Percentiles rank a stretch among this genome's conserved stretches.
Conservation (phyloP, 148 eudicot genomes). For the Suaeda aralocaspica region DNA sequence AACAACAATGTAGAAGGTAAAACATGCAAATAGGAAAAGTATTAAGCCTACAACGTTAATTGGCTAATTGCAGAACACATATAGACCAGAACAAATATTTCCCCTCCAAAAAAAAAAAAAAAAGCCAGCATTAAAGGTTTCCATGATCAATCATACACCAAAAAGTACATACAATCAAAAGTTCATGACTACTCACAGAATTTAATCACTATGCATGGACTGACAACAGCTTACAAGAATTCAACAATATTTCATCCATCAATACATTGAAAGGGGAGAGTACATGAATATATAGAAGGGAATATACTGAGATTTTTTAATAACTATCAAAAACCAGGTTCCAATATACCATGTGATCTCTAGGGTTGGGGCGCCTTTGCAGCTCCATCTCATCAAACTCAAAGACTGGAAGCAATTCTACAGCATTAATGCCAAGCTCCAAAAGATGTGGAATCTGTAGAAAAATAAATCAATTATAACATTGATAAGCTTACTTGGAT, state of each 20-base stretch:
- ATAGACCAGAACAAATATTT: neutral
- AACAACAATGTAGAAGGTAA: conserved; percentile 6
- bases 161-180: neutral
- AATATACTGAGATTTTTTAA: neutral
- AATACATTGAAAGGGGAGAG: neutral
- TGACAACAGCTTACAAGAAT: too few relatives aligned
- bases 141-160: neutral
- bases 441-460: conserved; percentile 91
- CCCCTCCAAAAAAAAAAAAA: too few relatives aligned
- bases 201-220: neutral
- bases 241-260: too few relatives aligned
- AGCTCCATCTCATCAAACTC: conserved; percentile 98
- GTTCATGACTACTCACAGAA: neutral
- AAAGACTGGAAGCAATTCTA: conserved; percentile 92
- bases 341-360: conserved; percentile 86
- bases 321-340: neutral
- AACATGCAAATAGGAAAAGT: neutral
- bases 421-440: conserved; percentile 96
- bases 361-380: conserved; percentile 79
- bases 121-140: neutral
- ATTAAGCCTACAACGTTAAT: neutral
- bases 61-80: neutral
- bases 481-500: neutral
- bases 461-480: neutral
- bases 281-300: conserved; percentile 4